These are phyloP conservation scores for Ettlia oleoabundans DNA, from an alignment of 139 green algal species.

Conservation along the genomic window DNA sequence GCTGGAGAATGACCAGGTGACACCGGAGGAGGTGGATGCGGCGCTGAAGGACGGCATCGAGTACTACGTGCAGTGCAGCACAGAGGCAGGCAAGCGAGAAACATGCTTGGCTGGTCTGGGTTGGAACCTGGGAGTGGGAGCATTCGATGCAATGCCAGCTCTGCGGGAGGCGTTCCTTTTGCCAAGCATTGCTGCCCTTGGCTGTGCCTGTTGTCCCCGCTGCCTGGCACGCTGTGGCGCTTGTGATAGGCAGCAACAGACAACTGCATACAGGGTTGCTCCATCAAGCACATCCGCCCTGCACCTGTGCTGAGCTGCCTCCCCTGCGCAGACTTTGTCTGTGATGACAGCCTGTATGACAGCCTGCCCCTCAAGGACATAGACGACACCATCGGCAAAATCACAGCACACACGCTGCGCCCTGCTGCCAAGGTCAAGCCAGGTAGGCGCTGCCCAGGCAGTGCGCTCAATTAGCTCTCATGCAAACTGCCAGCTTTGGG, in stretches of 20 bases:
- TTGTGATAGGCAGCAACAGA: no score
- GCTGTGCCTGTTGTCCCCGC: no score
- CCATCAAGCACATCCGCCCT: background rate
- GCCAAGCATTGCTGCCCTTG: no score
- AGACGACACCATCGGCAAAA: conserved; percentile 43
- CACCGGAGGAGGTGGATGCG: conserved; percentile 40
- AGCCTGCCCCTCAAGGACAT: conserved; percentile 25
- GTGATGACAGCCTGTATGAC: conserved; percentile 15
- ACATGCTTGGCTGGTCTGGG: no score
- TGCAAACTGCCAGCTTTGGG: no score
- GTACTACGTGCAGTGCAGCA: conserved; percentile 44
- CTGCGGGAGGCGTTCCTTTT: no score
- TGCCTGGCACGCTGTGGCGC: no score
- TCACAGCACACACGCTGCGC: conserved; percentile 28
- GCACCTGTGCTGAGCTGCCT: background rate
- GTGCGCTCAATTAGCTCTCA: no score
- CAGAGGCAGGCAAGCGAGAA: background rate
- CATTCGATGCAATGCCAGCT: no score
- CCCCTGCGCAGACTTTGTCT: background rate
- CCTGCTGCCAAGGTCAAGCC: background rate
- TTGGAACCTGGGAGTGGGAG: no score
- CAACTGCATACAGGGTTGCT: no score
- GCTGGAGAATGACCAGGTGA: conserved; percentile 56
- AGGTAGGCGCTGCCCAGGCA: no score
- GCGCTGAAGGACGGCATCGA: conserved; percentile 45